Conservation (phyloP, 768 basidiomycete genomes). For the Tulasnella calospora region DNA sequence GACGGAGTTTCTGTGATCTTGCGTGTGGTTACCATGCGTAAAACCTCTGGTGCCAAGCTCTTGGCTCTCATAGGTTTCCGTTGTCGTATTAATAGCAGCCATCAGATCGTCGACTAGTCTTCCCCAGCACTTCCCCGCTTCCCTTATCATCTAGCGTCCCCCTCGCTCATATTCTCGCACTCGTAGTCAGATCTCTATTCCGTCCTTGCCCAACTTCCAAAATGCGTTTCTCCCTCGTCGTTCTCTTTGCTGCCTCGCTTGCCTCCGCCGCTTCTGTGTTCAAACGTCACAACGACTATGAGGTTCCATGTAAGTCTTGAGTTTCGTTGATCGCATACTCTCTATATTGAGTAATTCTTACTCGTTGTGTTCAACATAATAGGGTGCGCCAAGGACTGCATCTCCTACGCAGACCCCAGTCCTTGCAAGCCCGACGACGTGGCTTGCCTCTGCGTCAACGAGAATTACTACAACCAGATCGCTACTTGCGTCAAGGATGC, state of each 20-base stretch:
- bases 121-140: background rate
- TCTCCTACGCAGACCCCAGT: background rate
- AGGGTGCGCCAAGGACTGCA: background rate
- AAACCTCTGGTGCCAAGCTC: too few species aligned
- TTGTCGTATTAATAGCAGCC: background rate
- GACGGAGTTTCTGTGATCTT: too few species aligned
- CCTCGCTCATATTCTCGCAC: background rate
- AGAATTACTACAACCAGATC: background rate
- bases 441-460: background rate
- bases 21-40: too few species aligned
- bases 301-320: background rate
- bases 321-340: background rate
- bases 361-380: background rate
- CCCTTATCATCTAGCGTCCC: background rate
- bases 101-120: background rate
- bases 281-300: background rate
- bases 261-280: background rate
- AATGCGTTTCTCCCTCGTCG: background rate
- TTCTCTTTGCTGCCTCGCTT: background rate
- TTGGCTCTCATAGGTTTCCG: too few species aligned
- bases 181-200: too few species aligned
- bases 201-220: background rate
- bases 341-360: too few species aligned
- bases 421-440: background rate
- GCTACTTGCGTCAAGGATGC: background rate